Evolutionary conservation across 2,329 filamentous ascomycete genomes (phyloP).

Genomic region (Hypoxylon sp.): DNA sequence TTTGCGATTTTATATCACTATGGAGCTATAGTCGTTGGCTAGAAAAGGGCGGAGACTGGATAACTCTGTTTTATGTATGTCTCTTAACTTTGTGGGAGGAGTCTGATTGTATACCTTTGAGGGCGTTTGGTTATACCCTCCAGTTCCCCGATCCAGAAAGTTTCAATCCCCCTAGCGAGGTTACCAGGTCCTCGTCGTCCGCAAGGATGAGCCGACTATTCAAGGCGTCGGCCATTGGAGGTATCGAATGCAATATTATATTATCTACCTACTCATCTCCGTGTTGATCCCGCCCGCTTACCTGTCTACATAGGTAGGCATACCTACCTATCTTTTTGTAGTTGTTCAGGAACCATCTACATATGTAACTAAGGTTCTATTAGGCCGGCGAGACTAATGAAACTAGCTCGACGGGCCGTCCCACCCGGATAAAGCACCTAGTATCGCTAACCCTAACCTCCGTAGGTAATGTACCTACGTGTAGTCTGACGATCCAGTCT

Average conservation of each 20-base stretch:
- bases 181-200: constrained; percentile 16
- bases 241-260: constrained; percentile 19
- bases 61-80: constrained; percentile 22
- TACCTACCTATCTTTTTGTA: constrained; percentile 1
- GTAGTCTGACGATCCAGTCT: constrained; percentile 3
- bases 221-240: constrained; percentile 7
- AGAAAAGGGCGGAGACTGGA: constrained; percentile 24
- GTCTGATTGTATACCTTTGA: constrained; percentile 28
- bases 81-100: constrained; percentile 25
- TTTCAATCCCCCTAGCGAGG: constrained; percentile 23
- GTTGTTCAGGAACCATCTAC: background rate
- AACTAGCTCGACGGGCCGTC: constrained; percentile 41
- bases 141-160: constrained; percentile 25
- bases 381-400: constrained; percentile 23
- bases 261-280: constrained; percentile 11
- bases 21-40: constrained; percentile 36
- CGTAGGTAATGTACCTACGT: background rate
- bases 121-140: constrained; percentile 35
- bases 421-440: constrained; percentile 36
- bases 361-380: constrained; percentile 18
- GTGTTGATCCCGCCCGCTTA: background rate
- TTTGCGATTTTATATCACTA: constrained; percentile 31
- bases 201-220: constrained; percentile 11
- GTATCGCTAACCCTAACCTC: constrained; percentile 21
- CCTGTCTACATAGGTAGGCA: constrained; percentile 8